Evolutionary conservation across 805 yeast species (phyloP), one percentile per base, ranked within the genome.

Genomic region (Diddensiella santjacobensis): DNA sequence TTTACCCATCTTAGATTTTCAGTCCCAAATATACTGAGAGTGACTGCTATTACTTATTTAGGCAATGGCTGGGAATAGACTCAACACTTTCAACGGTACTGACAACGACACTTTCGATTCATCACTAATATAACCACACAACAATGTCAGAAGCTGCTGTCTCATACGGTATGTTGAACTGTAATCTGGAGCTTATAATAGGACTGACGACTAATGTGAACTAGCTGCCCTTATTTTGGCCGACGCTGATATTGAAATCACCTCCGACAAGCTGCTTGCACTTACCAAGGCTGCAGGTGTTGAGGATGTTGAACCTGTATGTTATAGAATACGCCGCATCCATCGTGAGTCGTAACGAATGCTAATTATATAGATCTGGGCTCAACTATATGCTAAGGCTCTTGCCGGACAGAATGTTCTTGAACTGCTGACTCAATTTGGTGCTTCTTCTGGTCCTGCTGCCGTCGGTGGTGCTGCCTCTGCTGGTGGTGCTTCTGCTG

Each of bases 171-270:
- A 44, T 41, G 59, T 4, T 8, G 29, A 22, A 10, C 20, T n/a
- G 11, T 15, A 8, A 10, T 24, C 23, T 36, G 19, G 39, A 18
- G 17, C 2, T n/a, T 17, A 26, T 22, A 11, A 18, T 8, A n/a
- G n/a, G n/a, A n/a, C n/a, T n/a, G n/a, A n/a, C n/a, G n/a, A n/a
- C n/a, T n/a, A n/a, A n/a, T n/a, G n/a, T 40, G 29, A 37, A 44
- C 1, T 36, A 56, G 98, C 99, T 73, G 96, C 98, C 70, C 83
- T 91, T 75, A 89, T 91, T 78, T 81, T 91, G 75, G 96, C 97
- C 62, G 99, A 91, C 71, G 87, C 97, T 68, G 96, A 88, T 69
- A 77, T 88, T 69, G 96, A 90, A 75, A 81, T 93, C 82, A 80
- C 96, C 52, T 68, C 93, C 63, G 91, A 85, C 72, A 87, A 87